Evolutionary conservation across 306 rosid species (phyloP).

Genomic region (Castanospermum australe): DNA sequence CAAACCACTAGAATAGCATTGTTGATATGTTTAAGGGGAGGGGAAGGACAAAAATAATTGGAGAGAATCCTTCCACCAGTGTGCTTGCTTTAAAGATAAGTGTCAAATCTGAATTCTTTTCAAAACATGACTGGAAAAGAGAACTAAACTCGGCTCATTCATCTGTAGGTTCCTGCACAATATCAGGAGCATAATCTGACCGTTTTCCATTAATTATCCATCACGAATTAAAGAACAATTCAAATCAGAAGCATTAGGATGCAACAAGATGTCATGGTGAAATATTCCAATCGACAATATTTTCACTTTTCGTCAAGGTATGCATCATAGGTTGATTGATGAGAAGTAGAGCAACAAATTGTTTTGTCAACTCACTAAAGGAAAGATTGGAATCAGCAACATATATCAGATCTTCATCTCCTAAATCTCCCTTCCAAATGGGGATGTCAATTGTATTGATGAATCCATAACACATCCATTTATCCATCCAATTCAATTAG

Average conservation of each 20-base stretch:
- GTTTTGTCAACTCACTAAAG: not conserved
- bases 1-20: not conserved
- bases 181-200: not conserved
- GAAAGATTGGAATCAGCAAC: not conserved
- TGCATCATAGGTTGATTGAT: not conserved
- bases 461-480: too few relatives aligned
- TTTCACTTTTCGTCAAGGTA: not conserved
- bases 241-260: not conserved
- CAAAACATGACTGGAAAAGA: not conserved
- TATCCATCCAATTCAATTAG: too few relatives aligned
- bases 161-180: not conserved
- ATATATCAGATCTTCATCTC: not conserved
- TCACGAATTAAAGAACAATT: not conserved
- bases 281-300: not conserved
- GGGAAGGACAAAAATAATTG: not conserved
- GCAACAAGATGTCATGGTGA: not conserved
- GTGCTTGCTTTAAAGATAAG: not conserved
- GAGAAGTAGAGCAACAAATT: not conserved
- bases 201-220: not conserved
- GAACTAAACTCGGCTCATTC: not conserved
- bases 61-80: not conserved
- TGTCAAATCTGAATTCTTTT: not conserved
- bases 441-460: too few relatives aligned
- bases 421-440: not conserved
- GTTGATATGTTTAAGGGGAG: conserved; percentile 12